Conservation (phyloP, 2,329 filamentous ascomycete genomes). For the Pezicula carpinea region DNA sequence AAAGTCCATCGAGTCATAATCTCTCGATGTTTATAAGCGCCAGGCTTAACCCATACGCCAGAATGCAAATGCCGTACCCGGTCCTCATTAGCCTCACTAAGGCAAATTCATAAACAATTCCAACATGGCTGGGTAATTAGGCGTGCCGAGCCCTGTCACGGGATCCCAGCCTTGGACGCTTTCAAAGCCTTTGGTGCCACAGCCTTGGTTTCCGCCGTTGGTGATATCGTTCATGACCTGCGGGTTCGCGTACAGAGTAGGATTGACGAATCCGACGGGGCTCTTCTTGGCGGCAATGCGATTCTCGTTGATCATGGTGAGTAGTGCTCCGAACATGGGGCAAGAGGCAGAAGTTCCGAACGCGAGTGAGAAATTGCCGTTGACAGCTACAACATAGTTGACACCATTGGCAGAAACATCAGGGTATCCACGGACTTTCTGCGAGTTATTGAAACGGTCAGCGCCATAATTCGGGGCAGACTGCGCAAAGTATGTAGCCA, state of each 20-base stretch:
- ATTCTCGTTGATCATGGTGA: constrained; percentile 39
- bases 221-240: constrained; percentile 29
- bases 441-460: constrained; percentile 42
- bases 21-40: too few relatives aligned
- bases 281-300: constrained; percentile 29
- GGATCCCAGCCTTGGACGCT: constrained; percentile 30
- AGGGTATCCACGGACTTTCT: constrained; percentile 40
- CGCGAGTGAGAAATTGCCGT: constrained; percentile 38
- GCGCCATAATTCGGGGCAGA: constrained; percentile 27
- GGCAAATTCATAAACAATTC: constrained; percentile 23
- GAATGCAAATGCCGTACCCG: too few relatives aligned
- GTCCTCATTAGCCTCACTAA: constrained; percentile 5
- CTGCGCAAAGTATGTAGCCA: constrained; percentile 21
- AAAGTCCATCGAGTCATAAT: too few relatives aligned
- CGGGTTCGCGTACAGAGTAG: constrained; percentile 24
- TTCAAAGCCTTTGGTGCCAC: constrained; percentile 28
- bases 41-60: too few relatives aligned
- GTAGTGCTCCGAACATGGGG: constrained; percentile 35
- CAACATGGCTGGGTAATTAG: constrained; percentile 22
- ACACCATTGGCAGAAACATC: constrained; percentile 43
- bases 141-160: constrained; percentile 30
- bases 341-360: constrained; percentile 45
- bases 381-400: constrained; percentile 38
- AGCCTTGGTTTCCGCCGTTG: constrained; percentile 27
- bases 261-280: constrained; percentile 35